Percentiles rank a stretch among this genome's conserved stretches.
These are phyloP conservation scores for Mycocentrospora acerina DNA, from an alignment of 2,329 filamentous ascomycete genomes.

Conservation along the genomic window DNA sequence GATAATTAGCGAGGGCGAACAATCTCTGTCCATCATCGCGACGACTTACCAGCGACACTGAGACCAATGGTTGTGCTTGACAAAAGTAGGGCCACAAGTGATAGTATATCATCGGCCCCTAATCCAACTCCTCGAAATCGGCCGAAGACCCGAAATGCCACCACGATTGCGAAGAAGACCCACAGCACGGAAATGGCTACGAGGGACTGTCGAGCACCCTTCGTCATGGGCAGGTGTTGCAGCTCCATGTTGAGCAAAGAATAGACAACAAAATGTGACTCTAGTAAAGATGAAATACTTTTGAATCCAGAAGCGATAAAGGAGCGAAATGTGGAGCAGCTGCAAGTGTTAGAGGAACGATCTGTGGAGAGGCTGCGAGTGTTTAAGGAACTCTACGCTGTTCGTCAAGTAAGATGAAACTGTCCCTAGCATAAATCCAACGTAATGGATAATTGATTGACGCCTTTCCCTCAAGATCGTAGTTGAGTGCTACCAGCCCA, in stretches of 20 bases:
- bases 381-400: too few species aligned
- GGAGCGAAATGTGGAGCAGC: too few species aligned
- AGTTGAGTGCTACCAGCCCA: too few species aligned
- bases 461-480: too few species aligned
- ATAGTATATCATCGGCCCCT: conserved; percentile 19
- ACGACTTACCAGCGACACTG: conserved; percentile 12
- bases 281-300: too few species aligned
- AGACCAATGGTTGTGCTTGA: conserved; percentile 20
- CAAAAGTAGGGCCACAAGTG: conserved; percentile 15
- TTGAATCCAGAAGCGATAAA: too few species aligned
- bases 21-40: neutral
- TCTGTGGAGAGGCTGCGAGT: too few species aligned
- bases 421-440: neutral
- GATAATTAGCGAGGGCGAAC: neutral
- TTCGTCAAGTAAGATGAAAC: too few species aligned
- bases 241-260: conserved; percentile 7
- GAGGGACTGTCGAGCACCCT: conserved; percentile 18
- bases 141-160: conserved; percentile 15
- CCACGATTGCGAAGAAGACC: conserved; percentile 14
- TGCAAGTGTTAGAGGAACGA: too few species aligned
- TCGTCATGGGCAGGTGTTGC: conserved; percentile 16
- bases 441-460: conserved; percentile 1
- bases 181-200: conserved; percentile 22
- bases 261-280: neutral
- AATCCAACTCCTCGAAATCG: conserved; percentile 19